Conservation (phyloP, 164 flowering plant species). For the Magnolia officinalis region DNA sequence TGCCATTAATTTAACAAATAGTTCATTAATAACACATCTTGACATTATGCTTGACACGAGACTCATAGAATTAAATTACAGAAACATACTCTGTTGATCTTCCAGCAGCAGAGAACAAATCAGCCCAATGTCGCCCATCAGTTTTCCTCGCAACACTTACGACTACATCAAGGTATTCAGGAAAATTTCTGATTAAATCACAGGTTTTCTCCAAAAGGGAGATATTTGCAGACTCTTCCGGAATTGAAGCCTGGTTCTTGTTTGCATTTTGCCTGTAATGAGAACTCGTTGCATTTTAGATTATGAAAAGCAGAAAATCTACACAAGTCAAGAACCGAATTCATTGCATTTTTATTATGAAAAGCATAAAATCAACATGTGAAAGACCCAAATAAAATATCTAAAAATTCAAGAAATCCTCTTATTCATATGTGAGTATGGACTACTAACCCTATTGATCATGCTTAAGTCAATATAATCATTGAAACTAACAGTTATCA, state of each 20-base stretch:
- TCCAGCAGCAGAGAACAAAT: constrained; percentile 93
- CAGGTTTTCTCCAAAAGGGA: constrained; percentile 91
- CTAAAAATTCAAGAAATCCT: not conserved
- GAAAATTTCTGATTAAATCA: constrained; percentile 78
- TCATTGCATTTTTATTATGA: not conserved
- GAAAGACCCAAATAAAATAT: not conserved
- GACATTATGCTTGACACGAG: not conserved
- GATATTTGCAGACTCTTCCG: constrained; percentile 25
- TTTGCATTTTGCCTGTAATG: constrained; percentile 61
- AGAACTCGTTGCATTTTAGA: constrained; percentile 8
- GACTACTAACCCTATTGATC: not conserved
- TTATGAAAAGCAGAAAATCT: not conserved
- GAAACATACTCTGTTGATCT: constrained; percentile 88
- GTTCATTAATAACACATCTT: not conserved
- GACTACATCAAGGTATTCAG: constrained; percentile 91
- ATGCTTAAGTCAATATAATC: not conserved
- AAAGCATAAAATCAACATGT: not conserved
- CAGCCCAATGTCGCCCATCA: constrained; percentile 98
- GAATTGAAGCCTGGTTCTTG: constrained; percentile 50
- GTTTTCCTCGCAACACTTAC: constrained; percentile 99
- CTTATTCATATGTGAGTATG: not conserved
- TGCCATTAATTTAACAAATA: too few species aligned
- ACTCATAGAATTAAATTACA: not conserved
- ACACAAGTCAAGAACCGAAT: not conserved
- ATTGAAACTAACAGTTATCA: not conserved